Evolutionary conservation across 257 asterid genomes (phyloP).

Genomic region (Nyctanthes arbortristis): DNA sequence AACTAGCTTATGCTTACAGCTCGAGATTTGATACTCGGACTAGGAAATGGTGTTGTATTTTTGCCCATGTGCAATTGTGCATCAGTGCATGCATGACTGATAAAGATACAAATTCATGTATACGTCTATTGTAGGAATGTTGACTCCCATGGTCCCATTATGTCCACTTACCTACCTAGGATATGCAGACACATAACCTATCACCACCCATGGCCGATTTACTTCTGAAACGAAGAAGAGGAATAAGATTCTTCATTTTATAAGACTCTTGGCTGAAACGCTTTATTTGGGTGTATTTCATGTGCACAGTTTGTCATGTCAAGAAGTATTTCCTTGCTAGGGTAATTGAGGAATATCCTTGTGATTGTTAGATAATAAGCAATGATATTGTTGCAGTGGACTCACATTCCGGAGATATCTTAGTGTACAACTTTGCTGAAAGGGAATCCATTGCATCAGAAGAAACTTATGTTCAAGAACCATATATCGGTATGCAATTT

Average conservation of each 20-base stretch:
- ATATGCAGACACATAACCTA: not conserved
- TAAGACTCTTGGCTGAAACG: not conserved
- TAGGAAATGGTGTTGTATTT: not conserved
- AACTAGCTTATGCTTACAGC: not conserved
- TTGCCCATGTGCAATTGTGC: not conserved
- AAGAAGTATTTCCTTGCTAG: not conserved
- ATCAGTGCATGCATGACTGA: not conserved
- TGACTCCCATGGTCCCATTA: not conserved
- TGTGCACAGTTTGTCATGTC: not conserved
- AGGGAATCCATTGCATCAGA: conserved; percentile 18
- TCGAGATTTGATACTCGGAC: not conserved
- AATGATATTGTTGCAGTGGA: conserved; percentile 14
- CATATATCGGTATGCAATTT: conserved; percentile 32
- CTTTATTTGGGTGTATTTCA: not conserved
- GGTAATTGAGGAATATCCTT: not conserved
- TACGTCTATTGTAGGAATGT: not conserved
- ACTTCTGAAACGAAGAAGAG: not conserved
- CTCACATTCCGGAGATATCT: conserved; percentile 12
- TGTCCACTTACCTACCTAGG: not conserved
- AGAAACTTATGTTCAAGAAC: conserved; percentile 26
- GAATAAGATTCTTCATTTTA: not conserved
- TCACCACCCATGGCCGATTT: conserved; percentile 1
- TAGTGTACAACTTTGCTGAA: conserved; percentile 14
- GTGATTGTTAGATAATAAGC: not conserved
- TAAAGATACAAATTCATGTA: not conserved